Conservation (phyloP, 2,329 filamentous ascomycete species). For the Epichloe hybrida region DNA sequence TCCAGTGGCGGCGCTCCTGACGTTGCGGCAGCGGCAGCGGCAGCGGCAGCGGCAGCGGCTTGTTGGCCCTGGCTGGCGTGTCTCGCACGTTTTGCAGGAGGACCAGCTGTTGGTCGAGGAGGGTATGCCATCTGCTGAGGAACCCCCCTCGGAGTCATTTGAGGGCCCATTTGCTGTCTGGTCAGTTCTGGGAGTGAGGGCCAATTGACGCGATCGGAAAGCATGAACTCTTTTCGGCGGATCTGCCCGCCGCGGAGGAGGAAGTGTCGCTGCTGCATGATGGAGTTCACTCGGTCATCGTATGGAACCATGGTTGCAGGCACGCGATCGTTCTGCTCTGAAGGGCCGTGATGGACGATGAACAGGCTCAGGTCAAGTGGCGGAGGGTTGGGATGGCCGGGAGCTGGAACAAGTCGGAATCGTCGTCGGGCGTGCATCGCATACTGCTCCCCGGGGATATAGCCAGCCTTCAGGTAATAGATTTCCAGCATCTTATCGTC, state of each 20-base stretch:
- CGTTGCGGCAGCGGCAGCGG: slow-evolving; percentile 10
- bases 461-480: slow-evolving; percentile 70
- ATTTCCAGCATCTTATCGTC: slow-evolving; percentile 66
- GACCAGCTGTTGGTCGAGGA: slow-evolving; percentile 33
- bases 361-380: slow-evolving; percentile 71
- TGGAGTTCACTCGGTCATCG: slow-evolving; percentile 44
- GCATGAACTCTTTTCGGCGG: slow-evolving; percentile 84
- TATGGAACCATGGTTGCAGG: slow-evolving; percentile 54
- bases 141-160: slow-evolving; percentile 32
- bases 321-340: slow-evolving; percentile 60
- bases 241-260: slow-evolving; percentile 68
- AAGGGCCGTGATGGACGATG: slow-evolving; percentile 79
- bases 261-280: slow-evolving; percentile 48
- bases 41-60: background rate
- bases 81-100: slow-evolving; percentile 41
- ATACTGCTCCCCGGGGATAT: slow-evolving; percentile 58
- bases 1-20: slow-evolving; percentile 27
- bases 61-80: slow-evolving; percentile 30
- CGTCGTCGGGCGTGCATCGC: slow-evolving; percentile 69
- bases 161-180: slow-evolving; percentile 36
- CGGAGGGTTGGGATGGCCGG: slow-evolving; percentile 54
- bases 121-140: slow-evolving; percentile 52
- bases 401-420: slow-evolving; percentile 68
- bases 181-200: slow-evolving; percentile 56
- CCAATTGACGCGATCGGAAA: slow-evolving; percentile 82